Percentiles rank a stretch among this genome's conserved stretches.
These are phyloP conservation scores for Zea luxurians DNA, from an alignment of 176 grass and related monocot genomes.

Conservation along the genomic window DNA sequence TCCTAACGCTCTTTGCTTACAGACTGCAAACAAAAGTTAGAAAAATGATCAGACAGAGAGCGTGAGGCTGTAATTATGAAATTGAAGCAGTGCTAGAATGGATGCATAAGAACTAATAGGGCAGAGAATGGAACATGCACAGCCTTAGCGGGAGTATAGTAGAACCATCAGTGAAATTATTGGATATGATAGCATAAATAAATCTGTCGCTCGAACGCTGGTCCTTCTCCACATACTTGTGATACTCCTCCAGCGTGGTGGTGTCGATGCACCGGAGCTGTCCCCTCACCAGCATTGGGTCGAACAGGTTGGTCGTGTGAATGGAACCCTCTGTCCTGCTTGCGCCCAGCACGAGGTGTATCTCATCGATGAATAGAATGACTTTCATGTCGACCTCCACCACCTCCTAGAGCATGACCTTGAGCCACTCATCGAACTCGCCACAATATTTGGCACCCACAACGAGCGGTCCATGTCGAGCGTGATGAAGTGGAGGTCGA, in stretches of 20 bases:
- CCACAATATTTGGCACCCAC: slow-evolving; percentile 58
- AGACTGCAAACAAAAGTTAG: slow-evolving; percentile 70
- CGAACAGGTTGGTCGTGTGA: slow-evolving; percentile 59
- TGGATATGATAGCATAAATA: too few relatives aligned
- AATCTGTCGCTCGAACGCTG: slow-evolving; percentile 38
- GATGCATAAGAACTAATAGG: too few relatives aligned
- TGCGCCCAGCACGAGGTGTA: slow-evolving; percentile 59
- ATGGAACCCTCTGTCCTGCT: slow-evolving; percentile 50
- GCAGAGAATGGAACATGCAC: too few relatives aligned
- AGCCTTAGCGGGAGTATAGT: too few relatives aligned
- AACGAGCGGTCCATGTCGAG: slow-evolving; percentile 58
- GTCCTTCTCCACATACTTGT: slow-evolving; percentile 63
- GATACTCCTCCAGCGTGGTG: slow-evolving; percentile 62
- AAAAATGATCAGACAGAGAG: neutral
- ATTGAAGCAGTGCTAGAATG: too few relatives aligned
- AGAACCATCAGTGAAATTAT: too few relatives aligned
- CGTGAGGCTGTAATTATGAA: too few relatives aligned
- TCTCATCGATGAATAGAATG: slow-evolving; percentile 75
- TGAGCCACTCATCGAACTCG: slow-evolving; percentile 61
- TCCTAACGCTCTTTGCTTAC: slow-evolving; percentile 95
- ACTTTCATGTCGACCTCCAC: slow-evolving; percentile 65
- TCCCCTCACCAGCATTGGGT: slow-evolving; percentile 61
- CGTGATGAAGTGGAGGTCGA: slow-evolving; percentile 56
- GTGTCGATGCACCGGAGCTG: slow-evolving; percentile 69
- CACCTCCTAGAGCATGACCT: slow-evolving; percentile 68